Conservation (phyloP, 768 basidiomycete genomes). For the Macrocybe gigantea region DNA sequence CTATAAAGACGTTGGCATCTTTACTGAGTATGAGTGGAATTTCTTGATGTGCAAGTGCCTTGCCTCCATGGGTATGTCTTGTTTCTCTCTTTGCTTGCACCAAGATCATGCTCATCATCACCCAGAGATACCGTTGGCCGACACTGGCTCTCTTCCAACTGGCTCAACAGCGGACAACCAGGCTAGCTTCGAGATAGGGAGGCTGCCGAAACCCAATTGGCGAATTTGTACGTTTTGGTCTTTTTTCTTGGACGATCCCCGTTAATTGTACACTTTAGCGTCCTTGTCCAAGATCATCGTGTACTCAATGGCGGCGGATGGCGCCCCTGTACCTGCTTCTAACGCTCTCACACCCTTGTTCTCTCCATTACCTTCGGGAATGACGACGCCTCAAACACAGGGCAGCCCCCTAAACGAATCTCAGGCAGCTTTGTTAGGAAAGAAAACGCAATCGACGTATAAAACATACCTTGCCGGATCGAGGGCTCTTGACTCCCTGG, state of each 20-base stretch:
- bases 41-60: conserved; percentile 87
- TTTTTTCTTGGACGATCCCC: background rate
- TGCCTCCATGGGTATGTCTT: conserved; percentile 65
- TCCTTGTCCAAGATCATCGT: conserved; percentile 83
- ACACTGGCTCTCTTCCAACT: conserved; percentile 69
- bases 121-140: conserved; percentile 66
- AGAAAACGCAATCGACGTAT: conserved; percentile 30
- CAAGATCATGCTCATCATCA: conserved; percentile 3
- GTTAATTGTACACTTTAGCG: conserved; percentile 31
- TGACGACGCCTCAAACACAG: conserved; percentile 49
- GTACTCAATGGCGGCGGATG: conserved; percentile 79
- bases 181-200: conserved; percentile 67
- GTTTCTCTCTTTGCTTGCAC: conserved; percentile 1
- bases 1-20: conserved; percentile 83
- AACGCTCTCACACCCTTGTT: conserved; percentile 66
- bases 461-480: conserved; percentile 76
- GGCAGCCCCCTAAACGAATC: conserved; percentile 46
- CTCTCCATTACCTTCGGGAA: conserved; percentile 63
- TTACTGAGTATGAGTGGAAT: conserved; percentile 79
- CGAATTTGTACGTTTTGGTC: conserved; percentile 50
- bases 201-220: conserved; percentile 70
- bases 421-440: conserved; percentile 52
- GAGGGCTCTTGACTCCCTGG: conserved; percentile 81
- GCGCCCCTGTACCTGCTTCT: conserved; percentile 50
- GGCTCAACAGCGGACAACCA: conserved; percentile 71